These are phyloP conservation scores for Neonectria ditissima DNA, from an alignment of 2,329 filamentous ascomycete species.

Conservation along the genomic window DNA sequence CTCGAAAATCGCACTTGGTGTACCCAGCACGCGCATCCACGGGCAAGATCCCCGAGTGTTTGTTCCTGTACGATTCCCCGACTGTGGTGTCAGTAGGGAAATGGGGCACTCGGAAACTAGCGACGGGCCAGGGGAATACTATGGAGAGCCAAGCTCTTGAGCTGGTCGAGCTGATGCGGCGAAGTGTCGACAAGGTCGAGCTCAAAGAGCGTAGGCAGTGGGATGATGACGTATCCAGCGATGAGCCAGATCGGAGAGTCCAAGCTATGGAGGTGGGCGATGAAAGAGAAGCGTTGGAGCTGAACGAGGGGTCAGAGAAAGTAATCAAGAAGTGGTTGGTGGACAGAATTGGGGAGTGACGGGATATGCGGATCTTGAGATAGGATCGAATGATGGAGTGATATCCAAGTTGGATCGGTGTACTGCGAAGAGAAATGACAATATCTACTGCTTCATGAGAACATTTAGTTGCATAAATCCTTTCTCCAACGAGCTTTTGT, in stretches of 20 bases:
- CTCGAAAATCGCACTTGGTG: slow-evolving; percentile 56
- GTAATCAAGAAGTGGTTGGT: slow-evolving; percentile 49
- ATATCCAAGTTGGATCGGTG: background rate
- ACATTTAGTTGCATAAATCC: background rate
- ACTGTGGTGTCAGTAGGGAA: slow-evolving; percentile 33
- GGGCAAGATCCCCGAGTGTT: slow-evolving; percentile 61
- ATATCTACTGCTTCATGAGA: too few relatives aligned
- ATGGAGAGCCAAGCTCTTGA: slow-evolving; percentile 61
- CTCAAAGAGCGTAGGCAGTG: slow-evolving; percentile 55
- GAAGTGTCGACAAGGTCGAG: slow-evolving; percentile 61
- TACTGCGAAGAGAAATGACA: background rate
- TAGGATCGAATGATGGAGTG: background rate
- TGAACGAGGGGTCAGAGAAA: slow-evolving; percentile 45
- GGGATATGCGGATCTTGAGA: background rate
- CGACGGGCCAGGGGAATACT: slow-evolving; percentile 52
- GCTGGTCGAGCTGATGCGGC: slow-evolving; percentile 61
- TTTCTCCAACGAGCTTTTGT: slow-evolving; percentile 1
- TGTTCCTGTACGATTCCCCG: slow-evolving; percentile 60
- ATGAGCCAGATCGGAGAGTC: slow-evolving; percentile 54
- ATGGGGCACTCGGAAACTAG: slow-evolving; percentile 33
- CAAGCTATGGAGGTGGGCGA: slow-evolving; percentile 52
- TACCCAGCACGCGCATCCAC: slow-evolving; percentile 63
- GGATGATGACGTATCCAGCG: slow-evolving; percentile 54
- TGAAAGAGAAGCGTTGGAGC: slow-evolving; percentile 42
- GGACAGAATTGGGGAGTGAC: slow-evolving; percentile 24